Conservation (phyloP, 1,139 yeast genomes). For the Geotrichum australiense region DNA sequence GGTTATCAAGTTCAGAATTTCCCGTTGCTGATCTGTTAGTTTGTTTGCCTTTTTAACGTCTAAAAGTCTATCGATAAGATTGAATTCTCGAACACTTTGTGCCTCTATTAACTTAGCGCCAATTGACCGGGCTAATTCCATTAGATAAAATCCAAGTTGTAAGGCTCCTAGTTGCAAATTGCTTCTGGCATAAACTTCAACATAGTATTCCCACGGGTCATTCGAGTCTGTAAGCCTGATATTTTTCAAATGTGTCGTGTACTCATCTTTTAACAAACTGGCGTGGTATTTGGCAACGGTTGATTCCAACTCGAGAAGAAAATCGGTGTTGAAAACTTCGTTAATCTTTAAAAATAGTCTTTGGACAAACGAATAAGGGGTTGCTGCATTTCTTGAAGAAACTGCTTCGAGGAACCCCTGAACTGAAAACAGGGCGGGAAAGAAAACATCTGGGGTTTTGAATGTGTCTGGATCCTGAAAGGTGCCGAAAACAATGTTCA, state of each 20-base stretch:
- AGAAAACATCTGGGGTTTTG: constrained; percentile 34
- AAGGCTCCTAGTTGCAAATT: constrained; percentile 32
- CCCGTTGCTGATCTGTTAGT: constrained; percentile 15
- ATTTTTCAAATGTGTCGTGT: constrained; percentile 1
- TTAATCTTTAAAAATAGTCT: constrained; percentile 20
- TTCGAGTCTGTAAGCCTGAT: neutral
- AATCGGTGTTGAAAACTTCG: constrained; percentile 26
- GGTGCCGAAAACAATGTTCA: constrained; percentile 24
- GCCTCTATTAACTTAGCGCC: constrained; percentile 20
- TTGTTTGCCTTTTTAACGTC: constrained; percentile 21
- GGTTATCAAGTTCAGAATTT: constrained; percentile 29
- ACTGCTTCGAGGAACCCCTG: constrained; percentile 36
- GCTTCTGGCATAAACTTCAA: constrained; percentile 25
- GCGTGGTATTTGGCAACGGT: constrained; percentile 30
- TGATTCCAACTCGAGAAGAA: constrained; percentile 32
- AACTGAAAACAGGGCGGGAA: constrained; percentile 35
- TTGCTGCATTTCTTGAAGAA: constrained; percentile 14
- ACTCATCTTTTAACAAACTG: constrained; percentile 14
- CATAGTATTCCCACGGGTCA: constrained; percentile 17
- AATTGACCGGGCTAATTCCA: constrained; percentile 25
- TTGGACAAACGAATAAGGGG: constrained; percentile 17
- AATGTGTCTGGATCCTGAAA: constrained; percentile 8
- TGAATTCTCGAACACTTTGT: constrained; percentile 21
- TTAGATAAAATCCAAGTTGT: constrained; percentile 25
- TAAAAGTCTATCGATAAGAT: constrained; percentile 21